Evolutionary conservation across 2,329 filamentous ascomycete species (phyloP).

Genomic region (Xylariomycetidae sp.): DNA sequence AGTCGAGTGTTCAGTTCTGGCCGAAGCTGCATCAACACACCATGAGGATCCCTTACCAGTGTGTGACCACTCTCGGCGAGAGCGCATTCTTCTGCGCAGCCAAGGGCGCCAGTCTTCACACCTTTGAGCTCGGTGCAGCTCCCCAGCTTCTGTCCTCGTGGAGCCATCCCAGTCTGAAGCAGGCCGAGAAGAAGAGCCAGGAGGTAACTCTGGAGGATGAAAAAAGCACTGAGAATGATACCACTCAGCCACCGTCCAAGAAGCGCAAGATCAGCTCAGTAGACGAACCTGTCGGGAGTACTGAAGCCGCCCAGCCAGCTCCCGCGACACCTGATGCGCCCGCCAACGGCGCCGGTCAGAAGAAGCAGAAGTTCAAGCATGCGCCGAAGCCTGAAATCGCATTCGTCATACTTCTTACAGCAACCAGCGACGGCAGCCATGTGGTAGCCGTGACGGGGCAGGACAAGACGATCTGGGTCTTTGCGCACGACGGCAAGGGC

Average conservation of each 20-base stretch:
- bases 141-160: conserved; percentile 18
- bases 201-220: conserved; percentile 5
- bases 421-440: conserved; percentile 59
- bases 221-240: conserved; percentile 8
- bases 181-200: conserved; percentile 5
- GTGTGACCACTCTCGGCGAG: conserved; percentile 46
- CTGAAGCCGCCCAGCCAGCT: conserved; percentile 7
- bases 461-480: conserved; percentile 85
- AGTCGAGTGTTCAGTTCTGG: too few relatives aligned
- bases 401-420: conserved; percentile 62
- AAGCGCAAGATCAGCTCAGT: conserved; percentile 15
- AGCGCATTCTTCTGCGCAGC: conserved; percentile 60
- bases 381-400: conserved; percentile 39
- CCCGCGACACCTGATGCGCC: conserved; percentile 5
- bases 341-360: conserved; percentile 10
- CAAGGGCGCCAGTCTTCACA: conserved; percentile 64
- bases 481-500: conserved; percentile 59
- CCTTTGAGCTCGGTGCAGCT: conserved; percentile 45
- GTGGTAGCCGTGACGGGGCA: conserved; percentile 78
- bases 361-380: conserved; percentile 27
- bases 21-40: too few relatives aligned
- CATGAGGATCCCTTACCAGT: conserved; percentile 52
- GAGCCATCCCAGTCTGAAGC: conserved; percentile 18
- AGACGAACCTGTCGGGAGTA: conserved; percentile 5
- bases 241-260: conserved; percentile 17